phyloP scores from a whole-genome alignment of 345 rosid species.

The Moricandia moricandioides region DNA sequence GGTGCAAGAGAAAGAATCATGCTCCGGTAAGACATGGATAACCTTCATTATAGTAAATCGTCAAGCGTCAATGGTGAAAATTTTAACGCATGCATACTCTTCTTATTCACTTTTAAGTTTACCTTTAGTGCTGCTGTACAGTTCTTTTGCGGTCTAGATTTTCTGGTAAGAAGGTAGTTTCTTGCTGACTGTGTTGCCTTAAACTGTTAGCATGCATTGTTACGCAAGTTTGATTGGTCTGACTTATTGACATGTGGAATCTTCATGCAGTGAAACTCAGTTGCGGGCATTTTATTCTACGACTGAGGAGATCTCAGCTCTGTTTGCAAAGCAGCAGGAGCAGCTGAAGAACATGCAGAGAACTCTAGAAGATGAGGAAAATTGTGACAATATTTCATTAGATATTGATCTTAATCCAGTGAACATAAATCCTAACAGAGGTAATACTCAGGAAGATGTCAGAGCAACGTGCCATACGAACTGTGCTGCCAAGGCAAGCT shows the following conservation, averaged over 20 bases:
- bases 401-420: conserved; percentile 61
- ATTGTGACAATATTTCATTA: conserved; percentile 66
- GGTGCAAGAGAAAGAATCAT: conserved; percentile 98
- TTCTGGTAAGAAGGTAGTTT: conserved; percentile 2
- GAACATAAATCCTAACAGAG: conserved; percentile 29
- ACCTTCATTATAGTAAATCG: not conserved
- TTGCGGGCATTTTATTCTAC: conserved; percentile 91
- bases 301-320: conserved; percentile 74
- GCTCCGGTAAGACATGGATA: conserved; percentile 70
- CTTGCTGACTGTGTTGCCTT: conserved; percentile 4
- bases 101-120: not conserved
- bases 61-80: conserved; percentile 8
- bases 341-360: conserved; percentile 89
- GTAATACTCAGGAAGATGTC: conserved; percentile 35
- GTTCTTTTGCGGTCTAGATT: conserved; percentile 3
- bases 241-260: conserved; percentile 13
- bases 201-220: conserved; percentile 8
- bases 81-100: not conserved
- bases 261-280: conserved; percentile 81
- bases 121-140: conserved; percentile 6
- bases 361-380: conserved; percentile 93
- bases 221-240: conserved; percentile 14
- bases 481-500: conserved; percentile 44
- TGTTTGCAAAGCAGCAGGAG: conserved; percentile 92
- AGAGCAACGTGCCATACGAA: conserved; percentile 30